A percentile compares a stretch with the other conserved stretches of the same genome.
phyloP scores from a whole-genome alignment of 345 rosid species.

The Luvunga scandens region DNA sequence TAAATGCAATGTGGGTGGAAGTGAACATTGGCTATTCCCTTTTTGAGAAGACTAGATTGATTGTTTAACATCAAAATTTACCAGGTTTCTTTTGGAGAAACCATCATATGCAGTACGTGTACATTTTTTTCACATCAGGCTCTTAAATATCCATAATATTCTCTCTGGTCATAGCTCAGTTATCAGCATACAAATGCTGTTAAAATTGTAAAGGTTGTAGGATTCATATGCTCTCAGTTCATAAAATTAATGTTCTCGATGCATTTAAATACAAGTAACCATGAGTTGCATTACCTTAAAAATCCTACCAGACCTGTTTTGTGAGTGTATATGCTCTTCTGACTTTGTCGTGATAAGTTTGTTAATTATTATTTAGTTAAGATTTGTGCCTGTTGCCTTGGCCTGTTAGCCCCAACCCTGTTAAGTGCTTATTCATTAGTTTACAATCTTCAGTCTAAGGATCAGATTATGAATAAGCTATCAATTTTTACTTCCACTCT shows the following conservation, averaged over 20 bases:
- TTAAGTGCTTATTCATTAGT: neutral
- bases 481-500: neutral
- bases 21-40: neutral
- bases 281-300: neutral
- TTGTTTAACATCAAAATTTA: neutral
- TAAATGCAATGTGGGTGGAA: neutral
- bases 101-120: neutral
- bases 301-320: neutral
- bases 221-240: neutral
- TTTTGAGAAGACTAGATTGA: neutral
- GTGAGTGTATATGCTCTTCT: neutral
- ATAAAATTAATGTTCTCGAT: neutral
- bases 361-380: neutral
- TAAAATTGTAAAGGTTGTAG: neutral
- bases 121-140: neutral
- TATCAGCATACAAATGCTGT: neutral
- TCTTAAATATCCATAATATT: neutral
- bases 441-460: neutral
- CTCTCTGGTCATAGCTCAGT: neutral
- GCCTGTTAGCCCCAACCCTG: neutral
- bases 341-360: neutral
- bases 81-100: neutral
- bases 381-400: neutral
- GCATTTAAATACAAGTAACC: neutral
- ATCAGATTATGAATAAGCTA: neutral